Percentiles rank a stretch among this genome's conserved stretches.
Conservation (phyloP, 2,329 filamentous ascomycete genomes). For the Neofusicoccum sp. region DNA sequence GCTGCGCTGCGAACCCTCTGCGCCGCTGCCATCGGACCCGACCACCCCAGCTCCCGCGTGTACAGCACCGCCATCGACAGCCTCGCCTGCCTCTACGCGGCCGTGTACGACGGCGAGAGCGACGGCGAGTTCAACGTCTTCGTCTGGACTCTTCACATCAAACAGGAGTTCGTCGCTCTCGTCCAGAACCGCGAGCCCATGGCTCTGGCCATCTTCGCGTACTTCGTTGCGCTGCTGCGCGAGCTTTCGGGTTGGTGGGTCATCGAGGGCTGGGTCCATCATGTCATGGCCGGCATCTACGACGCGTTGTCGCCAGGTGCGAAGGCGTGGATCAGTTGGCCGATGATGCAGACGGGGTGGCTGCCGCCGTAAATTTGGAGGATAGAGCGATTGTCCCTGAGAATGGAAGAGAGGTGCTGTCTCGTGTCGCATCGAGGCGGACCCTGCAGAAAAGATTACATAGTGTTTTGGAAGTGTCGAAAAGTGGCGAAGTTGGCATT, state of each 20-base stretch:
- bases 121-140: constrained; percentile 1
- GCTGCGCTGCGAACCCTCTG: background rate
- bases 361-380: background rate
- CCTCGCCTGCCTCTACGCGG: background rate
- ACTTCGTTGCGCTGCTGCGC: background rate
- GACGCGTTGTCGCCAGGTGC: background rate
- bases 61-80: background rate
- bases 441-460: background rate
- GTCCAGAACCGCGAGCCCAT: background rate
- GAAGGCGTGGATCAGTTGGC: background rate
- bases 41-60: background rate
- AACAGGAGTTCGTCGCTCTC: background rate
- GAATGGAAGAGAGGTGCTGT: too few relatives aligned
- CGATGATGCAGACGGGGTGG: constrained; percentile 4
- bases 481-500: too few relatives aligned
- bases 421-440: background rate
- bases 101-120: background rate
- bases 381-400: too few relatives aligned
- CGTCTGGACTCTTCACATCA: background rate
- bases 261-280: background rate
- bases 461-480: too few relatives aligned
- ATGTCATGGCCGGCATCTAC: background rate
- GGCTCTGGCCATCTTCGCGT: constrained; percentile 6
- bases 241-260: constrained; percentile 1
- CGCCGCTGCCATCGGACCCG: background rate